phyloP scores from a whole-genome alignment of 768 basidiomycete species.

The Pisolithus orientalis region DNA sequence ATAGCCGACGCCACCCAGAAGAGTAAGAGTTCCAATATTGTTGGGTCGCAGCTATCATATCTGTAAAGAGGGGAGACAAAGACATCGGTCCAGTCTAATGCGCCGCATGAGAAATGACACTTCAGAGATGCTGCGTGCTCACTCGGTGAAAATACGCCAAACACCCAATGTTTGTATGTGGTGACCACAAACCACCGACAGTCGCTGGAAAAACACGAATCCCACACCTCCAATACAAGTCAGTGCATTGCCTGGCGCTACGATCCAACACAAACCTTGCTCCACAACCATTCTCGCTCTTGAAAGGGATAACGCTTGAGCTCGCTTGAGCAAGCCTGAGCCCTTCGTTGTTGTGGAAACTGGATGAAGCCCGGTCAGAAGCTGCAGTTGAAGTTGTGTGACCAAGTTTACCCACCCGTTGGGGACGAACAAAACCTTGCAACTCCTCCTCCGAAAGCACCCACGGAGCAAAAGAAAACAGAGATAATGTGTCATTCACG shows the following conservation, averaged over 20 bases:
- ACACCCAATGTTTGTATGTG: constrained; percentile 38
- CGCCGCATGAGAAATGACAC: background rate
- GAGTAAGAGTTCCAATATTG: constrained; percentile 43
- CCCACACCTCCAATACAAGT: constrained; percentile 30
- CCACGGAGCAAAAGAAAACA: constrained; percentile 38
- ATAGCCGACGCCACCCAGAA: constrained; percentile 56
- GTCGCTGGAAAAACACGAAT: constrained; percentile 29
- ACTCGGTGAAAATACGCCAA: constrained; percentile 37
- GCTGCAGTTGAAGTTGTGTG: background rate
- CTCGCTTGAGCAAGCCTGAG: constrained; percentile 4
- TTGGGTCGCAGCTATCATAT: constrained; percentile 36
- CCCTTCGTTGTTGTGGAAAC: constrained; percentile 13
- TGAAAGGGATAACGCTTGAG: constrained; percentile 8
- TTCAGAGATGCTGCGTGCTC: constrained; percentile 2
- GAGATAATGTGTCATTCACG: constrained; percentile 14
- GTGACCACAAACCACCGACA: constrained; percentile 38
- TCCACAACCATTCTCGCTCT: constrained; percentile 50
- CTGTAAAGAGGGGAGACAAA: constrained; percentile 44
- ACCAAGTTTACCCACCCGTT: constrained; percentile 12
- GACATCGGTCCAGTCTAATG: constrained; percentile 46
- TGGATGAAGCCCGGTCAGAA: constrained; percentile 7
- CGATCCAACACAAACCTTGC: constrained; percentile 31
- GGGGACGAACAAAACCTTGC: constrained; percentile 23
- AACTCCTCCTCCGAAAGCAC: constrained; percentile 29
- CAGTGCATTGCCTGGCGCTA: background rate